phyloP scores from a whole-genome alignment of 2,329 filamentous ascomycete genomes.

The Neoarthrinium moseri region DNA sequence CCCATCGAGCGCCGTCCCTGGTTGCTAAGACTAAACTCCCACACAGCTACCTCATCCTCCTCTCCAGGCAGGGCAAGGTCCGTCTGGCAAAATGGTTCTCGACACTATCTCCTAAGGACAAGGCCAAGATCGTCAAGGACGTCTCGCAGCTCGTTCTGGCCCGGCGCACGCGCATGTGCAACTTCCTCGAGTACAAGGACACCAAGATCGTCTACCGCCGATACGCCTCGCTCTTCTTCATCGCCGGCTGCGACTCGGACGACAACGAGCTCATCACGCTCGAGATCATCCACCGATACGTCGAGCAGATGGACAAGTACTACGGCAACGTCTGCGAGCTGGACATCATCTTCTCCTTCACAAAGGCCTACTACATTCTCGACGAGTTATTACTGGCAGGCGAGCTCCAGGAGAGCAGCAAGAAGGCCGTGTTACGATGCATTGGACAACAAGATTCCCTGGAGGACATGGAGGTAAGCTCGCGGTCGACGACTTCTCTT shows the following conservation, averaged over 20 bases:
- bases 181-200: constrained; percentile 99
- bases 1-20: constrained; percentile 1
- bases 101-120: constrained; percentile 94
- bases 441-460: constrained; percentile 97
- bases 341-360: constrained; percentile 99
- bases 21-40: constrained; percentile 23
- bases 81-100: constrained; percentile 99
- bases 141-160: constrained; percentile 96
- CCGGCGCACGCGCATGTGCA: constrained; percentile 97
- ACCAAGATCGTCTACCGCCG: constrained; percentile 98
- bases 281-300: constrained; percentile 98
- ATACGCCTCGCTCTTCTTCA: constrained; percentile 99
- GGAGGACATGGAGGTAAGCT: constrained; percentile 98
- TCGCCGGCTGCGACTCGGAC: constrained; percentile 92
- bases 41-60: constrained; percentile 90
- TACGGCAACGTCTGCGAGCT: constrained; percentile 99
- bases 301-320: constrained; percentile 99
- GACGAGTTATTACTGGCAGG: constrained; percentile 94
- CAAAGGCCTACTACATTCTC: constrained; percentile 98
- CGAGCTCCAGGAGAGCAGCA: constrained; percentile 98
- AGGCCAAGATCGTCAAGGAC: constrained; percentile 99
- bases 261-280: constrained; percentile 98
- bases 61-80: constrained; percentile 98
- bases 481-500: constrained; percentile 5
- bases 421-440: constrained; percentile 95